Conservation (phyloP, 305 asterid genomes). For the Ajuga reptans region DNA sequence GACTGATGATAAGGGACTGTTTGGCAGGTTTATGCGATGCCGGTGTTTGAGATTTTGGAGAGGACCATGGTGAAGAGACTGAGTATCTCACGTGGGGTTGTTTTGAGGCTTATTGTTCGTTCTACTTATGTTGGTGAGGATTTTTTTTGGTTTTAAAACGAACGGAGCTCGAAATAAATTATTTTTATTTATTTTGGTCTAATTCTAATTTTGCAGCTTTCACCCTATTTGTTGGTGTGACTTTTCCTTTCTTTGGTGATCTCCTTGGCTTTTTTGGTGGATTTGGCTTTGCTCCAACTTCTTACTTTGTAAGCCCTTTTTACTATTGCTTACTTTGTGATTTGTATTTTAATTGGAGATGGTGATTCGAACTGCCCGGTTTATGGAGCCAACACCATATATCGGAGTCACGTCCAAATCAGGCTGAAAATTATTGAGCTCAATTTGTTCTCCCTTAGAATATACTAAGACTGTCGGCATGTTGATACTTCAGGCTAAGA, state of each 20-base stretch:
- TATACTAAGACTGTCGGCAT: too few relatives aligned
- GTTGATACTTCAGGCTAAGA: too few relatives aligned
- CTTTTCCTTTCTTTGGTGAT: conserved; percentile 94
- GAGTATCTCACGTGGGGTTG: conserved; percentile 34
- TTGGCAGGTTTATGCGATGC: conserved; percentile 83
- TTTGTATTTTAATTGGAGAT: too few relatives aligned
- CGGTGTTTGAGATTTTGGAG: conserved; percentile 71
- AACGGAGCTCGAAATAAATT: background rate
- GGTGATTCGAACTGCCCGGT: too few relatives aligned
- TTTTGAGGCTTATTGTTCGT: conserved; percentile 59
- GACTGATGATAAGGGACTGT: background rate
- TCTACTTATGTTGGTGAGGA: conserved; percentile 69
- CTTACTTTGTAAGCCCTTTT: conserved; percentile 64
- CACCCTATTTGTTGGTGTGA: conserved; percentile 71
- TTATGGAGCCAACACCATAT: too few relatives aligned
- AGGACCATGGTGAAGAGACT: conserved; percentile 31
- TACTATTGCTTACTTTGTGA: background rate
- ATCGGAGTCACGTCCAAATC: too few relatives aligned
- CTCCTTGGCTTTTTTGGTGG: conserved; percentile 98
- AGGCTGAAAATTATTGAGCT: too few relatives aligned
- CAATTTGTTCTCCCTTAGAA: too few relatives aligned
- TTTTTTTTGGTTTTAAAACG: background rate
- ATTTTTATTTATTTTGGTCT: background rate
- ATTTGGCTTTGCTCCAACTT: conserved; percentile 96
- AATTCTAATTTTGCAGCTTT: conserved; percentile 44